phyloP scores from a whole-genome alignment of 78 protist genomes.

The Monocercomonoides exilis region DNA sequence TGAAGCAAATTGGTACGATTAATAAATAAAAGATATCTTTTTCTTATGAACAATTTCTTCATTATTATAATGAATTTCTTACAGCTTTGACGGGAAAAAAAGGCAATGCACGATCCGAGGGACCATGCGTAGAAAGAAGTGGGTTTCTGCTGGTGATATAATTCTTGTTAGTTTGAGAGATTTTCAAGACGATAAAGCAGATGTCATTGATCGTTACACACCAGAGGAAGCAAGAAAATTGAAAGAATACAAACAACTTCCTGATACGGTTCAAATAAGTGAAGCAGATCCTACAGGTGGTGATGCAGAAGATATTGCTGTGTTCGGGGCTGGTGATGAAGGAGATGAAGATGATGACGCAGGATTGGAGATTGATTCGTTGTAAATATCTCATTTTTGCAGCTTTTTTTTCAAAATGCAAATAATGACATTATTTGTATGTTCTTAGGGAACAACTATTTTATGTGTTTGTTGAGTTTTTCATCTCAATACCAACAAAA shows the following conservation, averaged over 20 bases:
- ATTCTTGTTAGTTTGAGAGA: slow-evolving; percentile 83
- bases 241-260: slow-evolving; percentile 73
- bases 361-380: background rate
- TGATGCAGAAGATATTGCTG: slow-evolving; percentile 9
- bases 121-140: slow-evolving; percentile 77
- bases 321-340: background rate
- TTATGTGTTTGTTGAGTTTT: background rate
- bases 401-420: background rate
- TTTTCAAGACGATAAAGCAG: slow-evolving; percentile 89
- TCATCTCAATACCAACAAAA: background rate
- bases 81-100: slow-evolving; percentile 74
- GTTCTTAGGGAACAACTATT: background rate
- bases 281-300: slow-evolving; percentile 24
- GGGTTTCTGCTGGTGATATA: slow-evolving; percentile 71
- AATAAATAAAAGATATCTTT: background rate
- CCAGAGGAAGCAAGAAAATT: slow-evolving; percentile 86
- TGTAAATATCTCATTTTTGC: background rate
- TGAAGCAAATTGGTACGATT: slow-evolving; percentile 65
- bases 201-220: slow-evolving; percentile 84
- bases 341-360: background rate
- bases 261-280: slow-evolving; percentile 62
- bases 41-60: background rate
- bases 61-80: background rate
- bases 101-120: slow-evolving; percentile 92
- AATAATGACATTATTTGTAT: background rate